Base-by-base conservation (phyloP, 495 filamentous ascomycete species). In the Trichoderma erinaceum region DNA sequence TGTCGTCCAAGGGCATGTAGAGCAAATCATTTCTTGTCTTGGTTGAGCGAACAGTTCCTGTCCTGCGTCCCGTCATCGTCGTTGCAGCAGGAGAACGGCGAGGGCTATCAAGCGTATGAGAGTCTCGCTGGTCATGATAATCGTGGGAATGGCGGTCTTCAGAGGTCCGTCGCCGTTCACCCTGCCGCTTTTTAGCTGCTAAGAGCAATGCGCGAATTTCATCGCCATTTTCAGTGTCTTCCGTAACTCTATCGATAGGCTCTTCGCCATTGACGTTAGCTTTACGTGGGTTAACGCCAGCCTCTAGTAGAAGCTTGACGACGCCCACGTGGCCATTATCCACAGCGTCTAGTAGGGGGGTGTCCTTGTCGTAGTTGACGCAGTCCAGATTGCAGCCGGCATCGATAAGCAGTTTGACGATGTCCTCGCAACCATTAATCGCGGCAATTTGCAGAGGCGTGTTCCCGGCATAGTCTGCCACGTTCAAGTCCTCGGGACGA, bases 281-380 rank as follows among this genome's bases (percentile, higher is more conserved):
- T 68, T 90, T 89, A 52, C 91, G 88, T 23, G 95, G 96, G 71
- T 99, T 93, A 7, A 93, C 92, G 41, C 93, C 92, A 27, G 91
- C 90, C 41, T 89, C 86, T 11, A 99, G 83, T 35, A 97, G 78
- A 13, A 96, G 81, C 73, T 88, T 91, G 23, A 99, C 92, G 13
- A 97, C 92, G n/a, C 89, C 91, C 5, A 96, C 74, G 73, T 98
- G 91, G 1, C 92, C 90, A 73, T 98, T 98, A 71, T 97, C 94
- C 35, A 97, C 90, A 0, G 95, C 95, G 81, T 99, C 95, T 52
- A 98, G 90, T 41, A 99, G 82, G 23, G 95, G 96, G 0, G 95
- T 97, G 70, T 99, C 95, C 74, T 89, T 90, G 72, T 97, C 91
- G 64, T 93, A 90, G 73, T 91, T 92, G 64, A 85, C 81, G 64